These are phyloP conservation scores for Chaetomiaceae sp. DNA, from an alignment of 2,329 filamentous ascomycete species.

Conservation along the genomic window DNA sequence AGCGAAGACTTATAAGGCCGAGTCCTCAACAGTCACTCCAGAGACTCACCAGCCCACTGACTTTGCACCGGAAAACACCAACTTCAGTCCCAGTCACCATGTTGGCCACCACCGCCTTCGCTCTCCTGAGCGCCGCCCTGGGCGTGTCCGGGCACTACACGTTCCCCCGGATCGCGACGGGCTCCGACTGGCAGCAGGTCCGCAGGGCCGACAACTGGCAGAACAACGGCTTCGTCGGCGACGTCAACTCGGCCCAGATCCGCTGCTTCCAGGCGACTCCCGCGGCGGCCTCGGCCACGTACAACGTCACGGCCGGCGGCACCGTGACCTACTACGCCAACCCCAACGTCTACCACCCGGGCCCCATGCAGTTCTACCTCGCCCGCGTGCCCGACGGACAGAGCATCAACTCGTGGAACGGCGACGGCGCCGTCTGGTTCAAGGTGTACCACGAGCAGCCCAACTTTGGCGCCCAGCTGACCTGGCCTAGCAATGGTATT, in stretches of 20 bases:
- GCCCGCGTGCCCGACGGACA: constrained; percentile 37
- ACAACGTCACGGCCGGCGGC: constrained; percentile 42
- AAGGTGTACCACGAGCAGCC: constrained; percentile 44
- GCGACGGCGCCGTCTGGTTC: constrained; percentile 38
- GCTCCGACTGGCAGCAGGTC: constrained; percentile 43
- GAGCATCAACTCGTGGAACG: constrained; percentile 35
- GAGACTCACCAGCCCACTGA: background rate
- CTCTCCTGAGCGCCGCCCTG: constrained; percentile 21
- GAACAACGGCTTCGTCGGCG: constrained; percentile 45
- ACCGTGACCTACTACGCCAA: constrained; percentile 41
- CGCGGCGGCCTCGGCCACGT: constrained; percentile 37
- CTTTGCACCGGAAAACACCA: background rate
- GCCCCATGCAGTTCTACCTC: constrained; percentile 38
- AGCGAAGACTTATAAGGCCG: background rate
- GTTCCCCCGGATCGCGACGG: constrained; percentile 35
- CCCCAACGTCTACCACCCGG: constrained; percentile 39
- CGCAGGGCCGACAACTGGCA: constrained; percentile 48
- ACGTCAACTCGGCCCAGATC: constrained; percentile 43
- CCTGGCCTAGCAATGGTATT: constrained; percentile 39
- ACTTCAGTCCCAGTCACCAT: constrained; percentile 10
- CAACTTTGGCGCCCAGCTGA: constrained; percentile 36
- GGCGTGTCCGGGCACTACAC: constrained; percentile 30
- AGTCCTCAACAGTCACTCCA: background rate
- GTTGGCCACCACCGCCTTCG: constrained; percentile 17
- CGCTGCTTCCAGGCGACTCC: constrained; percentile 45